phyloP scores from a whole-genome alignment of 78 protist species.

The Capsaspora owczarzaki region DNA sequence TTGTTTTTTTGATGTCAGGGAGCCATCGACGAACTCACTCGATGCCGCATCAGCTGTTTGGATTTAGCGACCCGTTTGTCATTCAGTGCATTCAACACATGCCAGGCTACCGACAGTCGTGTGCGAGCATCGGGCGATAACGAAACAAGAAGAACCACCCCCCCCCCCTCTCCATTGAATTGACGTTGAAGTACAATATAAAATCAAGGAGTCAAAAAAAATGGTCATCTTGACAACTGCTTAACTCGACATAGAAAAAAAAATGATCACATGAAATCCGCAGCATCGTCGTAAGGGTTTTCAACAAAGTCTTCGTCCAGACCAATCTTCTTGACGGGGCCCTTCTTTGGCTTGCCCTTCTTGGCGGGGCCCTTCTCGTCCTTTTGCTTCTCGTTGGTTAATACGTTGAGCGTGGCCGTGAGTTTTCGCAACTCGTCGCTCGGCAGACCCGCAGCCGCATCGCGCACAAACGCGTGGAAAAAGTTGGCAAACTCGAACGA shows the following conservation, averaged over 20 bases:
- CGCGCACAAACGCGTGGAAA: background rate
- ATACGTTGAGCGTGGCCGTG: background rate
- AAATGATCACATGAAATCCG: background rate
- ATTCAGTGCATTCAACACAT: background rate
- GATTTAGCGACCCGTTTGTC: background rate
- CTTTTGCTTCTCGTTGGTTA: slow-evolving; percentile 15
- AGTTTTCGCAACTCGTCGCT: background rate
- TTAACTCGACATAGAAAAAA: too few relatives aligned
- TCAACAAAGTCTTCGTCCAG: background rate
- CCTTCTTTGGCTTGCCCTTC: slow-evolving; percentile 3
- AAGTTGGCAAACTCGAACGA: background rate
- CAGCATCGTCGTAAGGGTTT: background rate
- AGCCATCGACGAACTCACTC: background rate
- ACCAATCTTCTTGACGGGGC: background rate
- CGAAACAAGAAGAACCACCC: too few relatives aligned
- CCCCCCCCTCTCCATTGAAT: too few relatives aligned
- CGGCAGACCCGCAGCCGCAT: background rate
- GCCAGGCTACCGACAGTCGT: too few relatives aligned
- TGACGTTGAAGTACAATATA: too few relatives aligned
- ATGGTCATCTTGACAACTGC: too few relatives aligned
- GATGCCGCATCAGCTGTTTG: background rate
- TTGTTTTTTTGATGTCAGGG: background rate
- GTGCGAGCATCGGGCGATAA: too few relatives aligned
- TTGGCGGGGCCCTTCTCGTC: slow-evolving; percentile 10
- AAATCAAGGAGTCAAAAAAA: too few relatives aligned